Evolutionary conservation across 805 yeast genomes (phyloP).

Genomic region (Saccharomycopsis fibuligera): DNA sequence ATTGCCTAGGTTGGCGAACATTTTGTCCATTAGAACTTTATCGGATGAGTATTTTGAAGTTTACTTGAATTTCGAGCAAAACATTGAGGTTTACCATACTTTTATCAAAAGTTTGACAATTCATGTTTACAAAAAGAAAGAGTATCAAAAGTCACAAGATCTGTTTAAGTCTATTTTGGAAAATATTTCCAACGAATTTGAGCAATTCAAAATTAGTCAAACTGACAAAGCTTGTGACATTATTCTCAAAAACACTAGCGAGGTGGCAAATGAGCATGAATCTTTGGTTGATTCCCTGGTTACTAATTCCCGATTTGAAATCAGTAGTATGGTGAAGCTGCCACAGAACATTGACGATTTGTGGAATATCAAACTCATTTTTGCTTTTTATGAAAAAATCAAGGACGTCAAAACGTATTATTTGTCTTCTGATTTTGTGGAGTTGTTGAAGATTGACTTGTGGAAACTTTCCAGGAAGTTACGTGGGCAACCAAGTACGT

Average conservation of each 20-base stretch:
- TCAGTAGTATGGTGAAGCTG: conserved; percentile 34
- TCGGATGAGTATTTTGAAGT: conserved; percentile 49
- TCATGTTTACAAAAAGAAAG: conserved; percentile 43
- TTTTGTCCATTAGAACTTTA: conserved; percentile 41
- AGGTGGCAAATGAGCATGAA: conserved; percentile 1
- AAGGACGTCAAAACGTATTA: conserved; percentile 34
- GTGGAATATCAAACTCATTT: conserved; percentile 56
- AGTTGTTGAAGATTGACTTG: conserved; percentile 41
- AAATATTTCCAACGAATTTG: conserved; percentile 5
- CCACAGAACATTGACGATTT: conserved; percentile 47
- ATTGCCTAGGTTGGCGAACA: conserved; percentile 51
- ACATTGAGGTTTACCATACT: conserved; percentile 30
- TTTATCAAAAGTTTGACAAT: conserved; percentile 42
- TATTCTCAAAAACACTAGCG: conserved; percentile 2
- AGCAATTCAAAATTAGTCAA: not conserved
- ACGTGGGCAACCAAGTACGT: not conserved
- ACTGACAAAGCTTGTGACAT: conserved; percentile 16
- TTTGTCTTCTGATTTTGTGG: conserved; percentile 45
- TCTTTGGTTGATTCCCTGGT: conserved; percentile 24
- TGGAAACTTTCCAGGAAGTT: conserved; percentile 25
- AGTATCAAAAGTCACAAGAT: conserved; percentile 33
- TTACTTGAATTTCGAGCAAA: conserved; percentile 36
- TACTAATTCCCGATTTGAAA: conserved; percentile 50
- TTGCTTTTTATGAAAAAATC: conserved; percentile 50
- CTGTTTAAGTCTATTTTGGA: conserved; percentile 28